These are phyloP conservation scores for Crataegus laevigata DNA, from an alignment of 306 rosid genomes.

Conservation along the genomic window DNA sequence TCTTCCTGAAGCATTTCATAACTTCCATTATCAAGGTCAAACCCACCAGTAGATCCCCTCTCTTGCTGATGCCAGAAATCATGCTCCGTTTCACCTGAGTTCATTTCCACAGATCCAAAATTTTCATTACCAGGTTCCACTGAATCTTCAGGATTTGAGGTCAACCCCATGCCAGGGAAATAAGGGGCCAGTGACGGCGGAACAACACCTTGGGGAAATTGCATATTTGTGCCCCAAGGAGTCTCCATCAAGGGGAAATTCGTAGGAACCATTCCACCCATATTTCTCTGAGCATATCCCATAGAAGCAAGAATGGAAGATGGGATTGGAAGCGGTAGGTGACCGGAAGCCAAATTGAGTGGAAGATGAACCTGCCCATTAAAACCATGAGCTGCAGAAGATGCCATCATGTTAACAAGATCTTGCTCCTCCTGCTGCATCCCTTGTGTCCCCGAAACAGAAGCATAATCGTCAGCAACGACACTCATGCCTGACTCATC, in stretches of 20 bases:
- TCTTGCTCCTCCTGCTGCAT: conserved; percentile 95
- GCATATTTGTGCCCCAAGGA: conserved; percentile 83
- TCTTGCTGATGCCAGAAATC: conserved; percentile 93
- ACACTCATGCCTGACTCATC: conserved; percentile 44
- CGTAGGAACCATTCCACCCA: conserved; percentile 52
- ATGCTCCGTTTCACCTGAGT: conserved; percentile 44
- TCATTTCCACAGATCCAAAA: conserved; percentile 51
- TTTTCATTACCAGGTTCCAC: conserved; percentile 48
- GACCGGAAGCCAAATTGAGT: conserved; percentile 58
- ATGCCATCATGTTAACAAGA: conserved; percentile 70
- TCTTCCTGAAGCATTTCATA: conserved; percentile 57
- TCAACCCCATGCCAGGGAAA: conserved; percentile 60
- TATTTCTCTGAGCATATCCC: conserved; percentile 70
- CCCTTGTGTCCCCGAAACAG: conserved; percentile 60
- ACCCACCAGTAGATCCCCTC: conserved; percentile 54
- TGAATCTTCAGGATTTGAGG: conserved; percentile 54
- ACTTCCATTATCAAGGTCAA: conserved; percentile 67
- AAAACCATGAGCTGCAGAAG: conserved; percentile 59
- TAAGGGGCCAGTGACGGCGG: conserved; percentile 60
- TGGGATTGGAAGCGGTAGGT: conserved; percentile 67
- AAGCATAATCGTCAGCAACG: conserved; percentile 52
- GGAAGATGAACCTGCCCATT: conserved; percentile 72
- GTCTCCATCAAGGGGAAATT: conserved; percentile 69
- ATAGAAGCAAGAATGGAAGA: conserved; percentile 66
- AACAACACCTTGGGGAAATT: conserved; percentile 66